These are phyloP conservation scores for Theileria annulata DNA, from an alignment of 169 alveolate genomes.

Conservation along the genomic window DNA sequence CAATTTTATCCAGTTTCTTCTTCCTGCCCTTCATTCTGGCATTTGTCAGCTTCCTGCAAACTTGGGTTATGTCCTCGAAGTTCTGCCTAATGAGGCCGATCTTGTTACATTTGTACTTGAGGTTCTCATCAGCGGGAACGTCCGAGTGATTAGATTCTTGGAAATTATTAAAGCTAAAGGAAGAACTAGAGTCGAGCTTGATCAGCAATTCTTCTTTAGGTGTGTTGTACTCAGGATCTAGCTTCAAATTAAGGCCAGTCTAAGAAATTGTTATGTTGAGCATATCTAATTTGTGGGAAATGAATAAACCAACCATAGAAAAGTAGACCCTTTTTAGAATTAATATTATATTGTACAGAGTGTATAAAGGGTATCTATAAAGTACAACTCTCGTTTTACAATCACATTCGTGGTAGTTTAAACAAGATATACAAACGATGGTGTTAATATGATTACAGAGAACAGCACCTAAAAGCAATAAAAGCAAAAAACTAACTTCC, in stretches of 20 bases:
- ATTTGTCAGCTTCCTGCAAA: constrained; percentile 3
- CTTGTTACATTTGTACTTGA: neutral
- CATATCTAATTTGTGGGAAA: neutral
- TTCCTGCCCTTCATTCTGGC: neutral
- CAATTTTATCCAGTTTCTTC: neutral
- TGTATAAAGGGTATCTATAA: constrained; percentile 53
- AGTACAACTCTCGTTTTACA: constrained; percentile 47
- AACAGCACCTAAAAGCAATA: constrained; percentile 23
- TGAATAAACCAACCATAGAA: constrained; percentile 8
- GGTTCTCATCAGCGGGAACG: neutral
- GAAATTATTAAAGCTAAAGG: neutral
- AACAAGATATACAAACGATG: constrained; percentile 49
- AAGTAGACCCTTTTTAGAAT: constrained; percentile 14
- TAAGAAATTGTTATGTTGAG: neutral
- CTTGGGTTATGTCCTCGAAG: neutral
- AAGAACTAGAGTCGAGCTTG: neutral
- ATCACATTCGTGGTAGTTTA: constrained; percentile 49
- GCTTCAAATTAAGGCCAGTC: constrained; percentile 13
- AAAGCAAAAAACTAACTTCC: constrained; percentile 22
- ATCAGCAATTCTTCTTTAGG: constrained; percentile 9
- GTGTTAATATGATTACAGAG: constrained; percentile 43
- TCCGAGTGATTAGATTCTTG: neutral
- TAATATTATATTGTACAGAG: constrained; percentile 25
- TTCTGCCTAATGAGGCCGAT: neutral
- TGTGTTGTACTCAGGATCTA: neutral